Conservation (phyloP, 306 rosid species). For the Castanea sativa region DNA sequence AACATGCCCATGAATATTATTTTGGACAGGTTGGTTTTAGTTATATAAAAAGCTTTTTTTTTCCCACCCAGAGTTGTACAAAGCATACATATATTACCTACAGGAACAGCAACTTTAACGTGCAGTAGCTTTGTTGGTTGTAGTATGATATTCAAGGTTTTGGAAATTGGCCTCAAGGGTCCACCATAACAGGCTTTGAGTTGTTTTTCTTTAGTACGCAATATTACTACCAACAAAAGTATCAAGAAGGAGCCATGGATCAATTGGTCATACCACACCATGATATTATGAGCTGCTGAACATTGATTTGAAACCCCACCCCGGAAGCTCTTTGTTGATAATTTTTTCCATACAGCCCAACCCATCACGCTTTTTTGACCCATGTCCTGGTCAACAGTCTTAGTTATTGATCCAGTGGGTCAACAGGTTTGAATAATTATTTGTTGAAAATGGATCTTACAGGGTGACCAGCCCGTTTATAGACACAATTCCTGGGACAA, state of each 20-base stretch:
- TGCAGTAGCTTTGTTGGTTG: neutral
- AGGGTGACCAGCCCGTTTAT: neutral
- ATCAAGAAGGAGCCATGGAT: neutral
- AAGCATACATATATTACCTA: too few relatives aligned
- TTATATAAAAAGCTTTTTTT: too few relatives aligned
- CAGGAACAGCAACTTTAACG: neutral
- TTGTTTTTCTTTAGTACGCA: neutral
- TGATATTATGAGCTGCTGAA: neutral
- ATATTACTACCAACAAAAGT: neutral
- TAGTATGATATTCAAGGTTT: neutral
- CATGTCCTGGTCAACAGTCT: neutral
- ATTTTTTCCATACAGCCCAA: neutral
- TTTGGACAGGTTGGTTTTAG: too few relatives aligned
- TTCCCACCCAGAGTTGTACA: too few relatives aligned
- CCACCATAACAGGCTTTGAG: neutral
- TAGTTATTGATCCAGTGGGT: neutral
- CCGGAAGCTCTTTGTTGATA: neutral
- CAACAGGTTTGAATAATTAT: neutral
- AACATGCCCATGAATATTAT: too few relatives aligned
- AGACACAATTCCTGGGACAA: neutral
- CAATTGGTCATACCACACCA: neutral
- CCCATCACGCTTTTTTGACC: neutral
- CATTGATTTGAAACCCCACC: neutral
- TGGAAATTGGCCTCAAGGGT: neutral
- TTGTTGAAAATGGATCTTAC: neutral